Conservation (phyloP, 129 eudicot species). For the Solidago caesia region DNA sequence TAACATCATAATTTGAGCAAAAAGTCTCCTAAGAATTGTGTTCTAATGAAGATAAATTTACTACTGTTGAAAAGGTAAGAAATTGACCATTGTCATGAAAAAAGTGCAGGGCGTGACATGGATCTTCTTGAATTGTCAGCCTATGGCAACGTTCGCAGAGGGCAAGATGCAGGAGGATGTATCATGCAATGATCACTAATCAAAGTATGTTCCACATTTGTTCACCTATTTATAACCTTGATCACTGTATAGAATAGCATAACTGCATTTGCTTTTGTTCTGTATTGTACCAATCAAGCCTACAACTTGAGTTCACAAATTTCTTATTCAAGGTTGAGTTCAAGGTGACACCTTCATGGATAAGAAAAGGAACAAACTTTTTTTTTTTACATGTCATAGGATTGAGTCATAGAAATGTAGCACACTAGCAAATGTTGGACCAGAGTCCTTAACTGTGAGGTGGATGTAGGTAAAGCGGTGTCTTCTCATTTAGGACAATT, state of each 20-base stretch:
- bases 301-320: slow-evolving; percentile 11
- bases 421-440: not conserved
- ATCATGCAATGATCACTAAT: slow-evolving; percentile 52
- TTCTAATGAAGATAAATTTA: slow-evolving; percentile 4
- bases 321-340: not conserved
- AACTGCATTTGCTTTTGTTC: slow-evolving; percentile 20
- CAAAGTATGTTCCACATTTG: slow-evolving; percentile 2
- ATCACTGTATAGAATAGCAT: slow-evolving; percentile 17
- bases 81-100: not conserved
- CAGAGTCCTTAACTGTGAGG: not conserved
- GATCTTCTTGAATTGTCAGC: slow-evolving; percentile 85
- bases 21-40: not conserved
- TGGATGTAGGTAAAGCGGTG: slow-evolving; percentile 7
- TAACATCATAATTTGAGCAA: not conserved
- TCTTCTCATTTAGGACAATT: not conserved
- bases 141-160: slow-evolving; percentile 77
- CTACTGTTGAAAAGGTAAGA: slow-evolving; percentile 8
- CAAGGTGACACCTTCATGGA: not conserved
- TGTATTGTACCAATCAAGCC: slow-evolving; percentile 13
- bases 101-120: slow-evolving; percentile 74
- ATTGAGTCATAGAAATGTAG: not conserved
- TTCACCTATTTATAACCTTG: not conserved
- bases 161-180: slow-evolving; percentile 77
- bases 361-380: not conserved
- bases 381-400: not conserved